phyloP scores from a whole-genome alignment of 768 basidiomycete genomes.

The Tricholoma sp. region DNA sequence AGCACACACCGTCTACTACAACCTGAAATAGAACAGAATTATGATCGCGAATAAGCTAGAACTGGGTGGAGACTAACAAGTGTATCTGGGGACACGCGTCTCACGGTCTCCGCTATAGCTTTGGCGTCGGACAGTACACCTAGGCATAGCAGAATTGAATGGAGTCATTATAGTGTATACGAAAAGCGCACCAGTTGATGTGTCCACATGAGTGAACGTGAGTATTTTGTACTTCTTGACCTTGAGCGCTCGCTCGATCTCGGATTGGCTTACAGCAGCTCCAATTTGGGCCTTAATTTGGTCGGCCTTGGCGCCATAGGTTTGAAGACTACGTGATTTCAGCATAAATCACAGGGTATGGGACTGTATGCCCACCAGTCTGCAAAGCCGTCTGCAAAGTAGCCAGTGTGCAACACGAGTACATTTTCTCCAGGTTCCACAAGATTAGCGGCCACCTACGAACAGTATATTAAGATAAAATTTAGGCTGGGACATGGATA shows the following conservation, averaged over 20 bases:
- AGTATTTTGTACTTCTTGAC: constrained; percentile 82
- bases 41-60: background rate
- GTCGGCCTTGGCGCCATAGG: constrained; percentile 86
- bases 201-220: constrained; percentile 95
- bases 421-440: constrained; percentile 75
- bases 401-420: constrained; percentile 85
- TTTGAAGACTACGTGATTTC: constrained; percentile 51
- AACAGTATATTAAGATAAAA: background rate
- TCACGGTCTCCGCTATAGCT: constrained; percentile 67
- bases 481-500: background rate
- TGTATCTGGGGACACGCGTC: constrained; percentile 76
- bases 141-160: constrained; percentile 15
- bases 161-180: background rate
- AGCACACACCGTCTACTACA: constrained; percentile 90
- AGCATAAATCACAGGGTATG: background rate
- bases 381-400: constrained; percentile 89
- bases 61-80: constrained; percentile 41
- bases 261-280: constrained; percentile 53
- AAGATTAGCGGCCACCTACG: constrained; percentile 82
- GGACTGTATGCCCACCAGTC: constrained; percentile 58
- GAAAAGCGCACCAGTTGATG: constrained; percentile 62
- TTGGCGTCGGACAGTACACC: constrained; percentile 86
- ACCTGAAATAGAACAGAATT: constrained; percentile 37
- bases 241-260: constrained; percentile 65
- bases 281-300: constrained; percentile 84